Base-by-base conservation (phyloP, 345 rosid genomes). In the Crucihimalaya himalaica region DNA sequence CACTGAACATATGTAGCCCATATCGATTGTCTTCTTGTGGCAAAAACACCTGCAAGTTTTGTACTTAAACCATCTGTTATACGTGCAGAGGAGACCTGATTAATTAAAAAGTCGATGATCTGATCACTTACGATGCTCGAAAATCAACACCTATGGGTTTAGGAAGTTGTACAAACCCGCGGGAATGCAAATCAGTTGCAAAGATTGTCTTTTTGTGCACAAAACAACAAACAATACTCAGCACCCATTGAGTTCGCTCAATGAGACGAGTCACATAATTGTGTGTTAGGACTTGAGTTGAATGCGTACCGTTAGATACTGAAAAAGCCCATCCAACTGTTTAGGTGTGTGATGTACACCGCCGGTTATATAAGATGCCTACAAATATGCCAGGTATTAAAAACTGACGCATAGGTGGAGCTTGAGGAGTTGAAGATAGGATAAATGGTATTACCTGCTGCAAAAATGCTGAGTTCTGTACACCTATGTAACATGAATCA, bases 1-100 rank as follows among this genome's bases (percentile, higher is more conserved):
- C 32, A 94, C 98, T 37, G 97, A 94, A 69, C 98, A 94, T 51
- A 92, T 84, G 76, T 89, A 89, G 51, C 98, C 97, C 97, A 88
- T 86, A 81, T 94, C 98, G 64, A 94, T 91, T 5, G 98, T 88
- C 70, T 83, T 88, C 80, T 94, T 94, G 56, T 94, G 97, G 86
- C 97, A 94, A 81, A 94, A 94, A 67, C 98, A 94, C 84, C 97
- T 94, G 86, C 80, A 83, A 60, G 66, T 77, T 64, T 76, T 55
- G 31, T 28, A 56, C 46, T 8, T 27, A 19, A 63, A 35, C 46
- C 62, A 63, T 63, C 39, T 23, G 18, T 63, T n/a, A 64, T 23
- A 57, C 5, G 48, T 5, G 40, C 16, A 1, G 18, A 29, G 37
- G 55, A 63, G 45, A 64, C 16, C 5, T 2, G 9, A 63, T 8